Evolutionary conservation across 495 filamentous ascomycete genomes (phyloP).

Genomic region (Tirmania nivea): DNA sequence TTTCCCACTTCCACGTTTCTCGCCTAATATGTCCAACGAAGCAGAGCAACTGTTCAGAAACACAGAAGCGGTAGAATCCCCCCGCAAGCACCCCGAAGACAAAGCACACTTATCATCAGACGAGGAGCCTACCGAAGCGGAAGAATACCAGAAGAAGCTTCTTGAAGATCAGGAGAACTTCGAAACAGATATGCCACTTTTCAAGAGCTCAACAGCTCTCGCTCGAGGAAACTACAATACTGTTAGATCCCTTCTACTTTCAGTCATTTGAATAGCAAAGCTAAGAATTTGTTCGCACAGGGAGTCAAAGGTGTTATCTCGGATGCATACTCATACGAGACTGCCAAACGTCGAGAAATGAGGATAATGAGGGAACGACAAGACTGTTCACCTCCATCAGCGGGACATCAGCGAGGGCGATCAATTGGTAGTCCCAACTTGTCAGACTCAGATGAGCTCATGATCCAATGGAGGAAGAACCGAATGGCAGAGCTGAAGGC

Average conservation of each 20-base stretch:
- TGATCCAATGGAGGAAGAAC: conserved; percentile 60
- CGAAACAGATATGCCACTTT: conserved; percentile 13
- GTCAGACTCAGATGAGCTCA: conserved; percentile 58
- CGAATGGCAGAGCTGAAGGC: conserved; percentile 54
- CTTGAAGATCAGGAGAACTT: conserved; percentile 10
- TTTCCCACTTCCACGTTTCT: neutral
- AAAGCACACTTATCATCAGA: conserved; percentile 8
- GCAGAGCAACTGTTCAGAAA: neutral
- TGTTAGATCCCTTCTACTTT: conserved; percentile 21
- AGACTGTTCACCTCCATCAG: conserved; percentile 3
- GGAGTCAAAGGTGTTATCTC: conserved; percentile 97
- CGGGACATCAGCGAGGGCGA: conserved; percentile 29
- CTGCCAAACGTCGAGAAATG: conserved; percentile 4
- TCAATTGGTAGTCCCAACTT: conserved; percentile 14
- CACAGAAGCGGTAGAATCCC: neutral
- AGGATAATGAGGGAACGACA: neutral
- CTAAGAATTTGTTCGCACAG: conserved; percentile 43
- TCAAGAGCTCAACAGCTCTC: conserved; percentile 8
- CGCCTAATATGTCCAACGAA: neutral
- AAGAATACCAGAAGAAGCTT: conserved; percentile 13
- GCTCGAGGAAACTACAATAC: conserved; percentile 16
- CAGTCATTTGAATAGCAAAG: conserved; percentile 34
- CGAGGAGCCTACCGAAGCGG: conserved; percentile 19
- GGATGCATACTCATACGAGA: conserved; percentile 77
- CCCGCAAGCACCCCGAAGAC: conserved; percentile 18